Conservation (phyloP, 129 eudicot species). For the Chrysanthemum lavandulifolium region DNA sequence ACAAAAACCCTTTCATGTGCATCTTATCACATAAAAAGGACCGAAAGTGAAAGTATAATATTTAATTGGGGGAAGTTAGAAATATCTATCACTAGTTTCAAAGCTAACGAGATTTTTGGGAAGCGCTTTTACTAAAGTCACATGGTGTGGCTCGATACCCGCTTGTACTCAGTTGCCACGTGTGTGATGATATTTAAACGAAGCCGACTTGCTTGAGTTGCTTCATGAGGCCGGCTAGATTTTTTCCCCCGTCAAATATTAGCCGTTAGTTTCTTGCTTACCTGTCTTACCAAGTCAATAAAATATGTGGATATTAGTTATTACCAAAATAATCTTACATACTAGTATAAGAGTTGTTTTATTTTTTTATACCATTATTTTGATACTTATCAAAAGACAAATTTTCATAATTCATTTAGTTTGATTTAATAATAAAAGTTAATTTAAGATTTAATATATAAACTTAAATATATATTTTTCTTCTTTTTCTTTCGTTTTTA, state of each 20-base stretch:
- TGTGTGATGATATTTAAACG: conserved; percentile 24
- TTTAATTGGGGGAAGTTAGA: conserved; percentile 9
- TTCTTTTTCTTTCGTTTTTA: no score
- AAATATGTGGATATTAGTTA: neutral
- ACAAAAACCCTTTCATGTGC: no score
- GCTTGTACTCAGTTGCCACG: conserved; percentile 35
- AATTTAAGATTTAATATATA: no score
- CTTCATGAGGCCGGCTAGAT: conserved; percentile 30
- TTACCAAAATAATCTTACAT: neutral
- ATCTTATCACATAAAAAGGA: neutral
- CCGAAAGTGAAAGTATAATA: conserved; percentile 8
- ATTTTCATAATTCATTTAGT: no score
- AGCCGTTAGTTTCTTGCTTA: conserved; percentile 23
- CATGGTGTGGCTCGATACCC: conserved; percentile 21
- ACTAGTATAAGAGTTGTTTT: no score
- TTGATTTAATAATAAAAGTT: no score
- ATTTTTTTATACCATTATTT: no score
- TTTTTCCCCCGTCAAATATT: conserved; percentile 20
- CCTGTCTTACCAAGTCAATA: conserved; percentile 14
- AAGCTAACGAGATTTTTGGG: conserved; percentile 18
- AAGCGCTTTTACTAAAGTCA: conserved; percentile 30
- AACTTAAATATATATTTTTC: no score
- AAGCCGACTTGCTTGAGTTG: conserved; percentile 22
- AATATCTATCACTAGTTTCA: conserved; percentile 22
- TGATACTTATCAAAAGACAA: no score